phyloP scores from a whole-genome alignment of 176 grass and related monocot species.

The Hsuehochloa calcarea region DNA sequence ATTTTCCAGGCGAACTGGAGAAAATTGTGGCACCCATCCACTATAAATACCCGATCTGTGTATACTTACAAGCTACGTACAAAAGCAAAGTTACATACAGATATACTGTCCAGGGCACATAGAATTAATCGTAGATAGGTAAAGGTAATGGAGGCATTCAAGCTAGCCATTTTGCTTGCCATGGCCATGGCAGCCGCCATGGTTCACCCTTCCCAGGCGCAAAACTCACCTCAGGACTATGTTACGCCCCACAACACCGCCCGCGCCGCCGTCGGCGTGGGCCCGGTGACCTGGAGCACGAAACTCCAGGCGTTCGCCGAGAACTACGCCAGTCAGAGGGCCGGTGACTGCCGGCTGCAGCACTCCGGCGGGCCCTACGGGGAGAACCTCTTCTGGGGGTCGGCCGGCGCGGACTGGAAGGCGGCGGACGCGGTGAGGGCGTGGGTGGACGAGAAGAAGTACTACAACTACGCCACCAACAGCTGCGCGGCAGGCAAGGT shows the following conservation, averaged over 20 bases:
- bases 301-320: constrained; percentile 23
- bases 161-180: background rate
- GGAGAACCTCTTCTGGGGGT: constrained; percentile 41
- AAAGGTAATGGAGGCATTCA: background rate
- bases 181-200: background rate
- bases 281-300: constrained; percentile 23
- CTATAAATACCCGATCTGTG: background rate
- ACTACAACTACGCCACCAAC: constrained; percentile 41
- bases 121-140: background rate
- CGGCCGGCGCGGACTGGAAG: background rate
- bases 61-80: background rate
- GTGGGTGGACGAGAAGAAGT: constrained; percentile 36
- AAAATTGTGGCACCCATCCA: background rate
- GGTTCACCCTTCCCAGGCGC: background rate
- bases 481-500: background rate
- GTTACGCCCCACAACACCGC: constrained; percentile 26
- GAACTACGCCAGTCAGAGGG: constrained; percentile 28
- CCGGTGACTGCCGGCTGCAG: constrained; percentile 19
- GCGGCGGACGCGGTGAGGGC: constrained; percentile 21
- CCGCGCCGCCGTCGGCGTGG: constrained; percentile 27
- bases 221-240: background rate
- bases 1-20: background rate
- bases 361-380: constrained; percentile 45
- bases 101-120: background rate
- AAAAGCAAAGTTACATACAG: background rate